A percentile compares a stretch with the other conserved stretches of the same genome.
phyloP scores from a whole-genome alignment of 352 stramenopile species.

The Globisporangium apiculatum region DNA sequence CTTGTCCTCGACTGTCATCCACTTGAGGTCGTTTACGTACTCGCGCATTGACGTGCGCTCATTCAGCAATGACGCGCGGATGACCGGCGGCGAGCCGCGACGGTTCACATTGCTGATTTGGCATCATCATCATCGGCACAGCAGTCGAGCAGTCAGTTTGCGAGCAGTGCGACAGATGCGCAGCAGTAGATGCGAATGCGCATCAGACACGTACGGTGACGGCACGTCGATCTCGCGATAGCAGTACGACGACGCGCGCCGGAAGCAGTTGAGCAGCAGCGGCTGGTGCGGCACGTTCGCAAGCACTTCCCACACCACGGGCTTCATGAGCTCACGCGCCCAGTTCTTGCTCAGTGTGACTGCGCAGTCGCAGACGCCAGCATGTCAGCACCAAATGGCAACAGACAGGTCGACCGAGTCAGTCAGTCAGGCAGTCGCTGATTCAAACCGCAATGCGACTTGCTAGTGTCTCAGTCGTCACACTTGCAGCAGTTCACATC shows the following conservation, averaged over 20 bases:
- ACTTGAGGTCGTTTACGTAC: slow-evolving; percentile 78
- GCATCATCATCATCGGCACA: neutral
- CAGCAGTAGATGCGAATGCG: neutral
- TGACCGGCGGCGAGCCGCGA: slow-evolving; percentile 73
- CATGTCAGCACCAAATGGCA: neutral
- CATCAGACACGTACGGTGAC: slow-evolving; percentile 48
- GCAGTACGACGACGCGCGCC: slow-evolving; percentile 76
- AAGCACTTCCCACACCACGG: slow-evolving; percentile 75
- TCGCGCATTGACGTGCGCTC: slow-evolving; percentile 83
- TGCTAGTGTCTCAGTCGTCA: neutral
- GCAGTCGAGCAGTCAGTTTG: neutral
- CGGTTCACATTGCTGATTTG: slow-evolving; percentile 87
- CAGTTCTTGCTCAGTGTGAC: slow-evolving; percentile 64
- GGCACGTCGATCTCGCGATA: slow-evolving; percentile 84
- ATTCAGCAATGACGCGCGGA: slow-evolving; percentile 74
- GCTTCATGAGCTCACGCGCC: slow-evolving; percentile 80
- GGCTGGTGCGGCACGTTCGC: slow-evolving; percentile 69
- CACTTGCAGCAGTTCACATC: too few relatives aligned
- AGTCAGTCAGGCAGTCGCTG: neutral
- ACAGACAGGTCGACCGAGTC: neutral
- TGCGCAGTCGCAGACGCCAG: slow-evolving; percentile 9
- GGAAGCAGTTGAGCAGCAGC: slow-evolving; percentile 76
- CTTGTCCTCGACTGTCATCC: slow-evolving; percentile 64
- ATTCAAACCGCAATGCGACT: too few relatives aligned
- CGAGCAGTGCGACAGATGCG: neutral